Conservation (phyloP, 331 rosid genomes). For the Pyrus hybrid region DNA sequence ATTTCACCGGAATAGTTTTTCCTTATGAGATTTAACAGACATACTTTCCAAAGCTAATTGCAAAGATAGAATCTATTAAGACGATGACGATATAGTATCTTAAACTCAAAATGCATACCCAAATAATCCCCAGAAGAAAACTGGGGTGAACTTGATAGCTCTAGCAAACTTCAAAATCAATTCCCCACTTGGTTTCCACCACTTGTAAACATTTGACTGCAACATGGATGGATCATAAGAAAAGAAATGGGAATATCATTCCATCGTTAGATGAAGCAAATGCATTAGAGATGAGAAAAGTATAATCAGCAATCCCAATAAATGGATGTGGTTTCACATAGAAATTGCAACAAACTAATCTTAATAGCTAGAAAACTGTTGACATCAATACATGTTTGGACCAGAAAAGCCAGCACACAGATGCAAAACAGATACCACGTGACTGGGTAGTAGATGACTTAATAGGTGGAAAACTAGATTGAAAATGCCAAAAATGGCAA, state of each 20-base stretch:
- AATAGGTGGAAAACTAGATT: neutral
- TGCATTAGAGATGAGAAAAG: constrained; percentile 1
- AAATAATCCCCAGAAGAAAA: constrained; percentile 76
- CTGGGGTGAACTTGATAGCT: constrained; percentile 72
- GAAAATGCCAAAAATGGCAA: neutral
- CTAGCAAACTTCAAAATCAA: constrained; percentile 53
- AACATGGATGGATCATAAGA: constrained; percentile 6
- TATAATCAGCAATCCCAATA: neutral
- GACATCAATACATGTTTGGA: neutral
- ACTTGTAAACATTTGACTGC: constrained; percentile 66
- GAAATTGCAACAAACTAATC: constrained; percentile 6
- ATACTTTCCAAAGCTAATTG: neutral
- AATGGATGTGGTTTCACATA: neutral
- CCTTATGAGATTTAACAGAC: neutral
- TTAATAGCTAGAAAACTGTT: neutral
- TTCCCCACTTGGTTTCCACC: constrained; percentile 93
- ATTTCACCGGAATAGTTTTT: neutral
- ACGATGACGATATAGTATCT: neutral
- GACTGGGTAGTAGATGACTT: neutral
- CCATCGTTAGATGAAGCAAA: neutral
- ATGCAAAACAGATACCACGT: neutral
- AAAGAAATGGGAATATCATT: neutral
- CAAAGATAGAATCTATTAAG: neutral
- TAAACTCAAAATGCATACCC: constrained; percentile 48
- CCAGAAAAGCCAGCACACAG: neutral